A percentile compares a stretch with the other conserved stretches of the same genome.
Conservation (phyloP, 106 monocot species). For the Apostasia ramifera region DNA sequence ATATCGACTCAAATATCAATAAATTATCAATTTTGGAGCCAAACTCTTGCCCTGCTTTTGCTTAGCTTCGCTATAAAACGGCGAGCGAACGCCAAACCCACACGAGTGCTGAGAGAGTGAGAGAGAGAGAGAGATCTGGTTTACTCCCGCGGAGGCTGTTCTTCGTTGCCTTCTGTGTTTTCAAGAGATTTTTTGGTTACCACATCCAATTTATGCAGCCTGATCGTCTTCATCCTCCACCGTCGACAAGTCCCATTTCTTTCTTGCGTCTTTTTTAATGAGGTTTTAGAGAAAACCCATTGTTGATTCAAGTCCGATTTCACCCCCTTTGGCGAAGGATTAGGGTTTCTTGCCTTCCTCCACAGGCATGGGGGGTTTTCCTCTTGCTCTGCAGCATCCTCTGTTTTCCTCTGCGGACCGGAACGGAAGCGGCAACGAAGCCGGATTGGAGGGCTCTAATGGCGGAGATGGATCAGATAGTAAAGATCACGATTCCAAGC, state of each 20-base stretch:
- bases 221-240: background rate
- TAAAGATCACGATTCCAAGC: conserved; percentile 9
- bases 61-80: no score
- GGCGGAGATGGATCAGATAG: background rate
- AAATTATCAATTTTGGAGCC: no score
- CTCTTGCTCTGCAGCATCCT: background rate
- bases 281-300: background rate
- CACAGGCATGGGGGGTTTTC: background rate
- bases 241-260: background rate
- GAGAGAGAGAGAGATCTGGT: conserved; percentile 3
- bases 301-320: background rate
- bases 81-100: background rate
- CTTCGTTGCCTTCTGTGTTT: background rate
- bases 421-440: background rate
- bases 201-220: no score
- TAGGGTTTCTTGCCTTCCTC: background rate
- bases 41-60: no score
- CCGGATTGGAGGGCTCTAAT: background rate
- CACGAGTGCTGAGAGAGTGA: background rate
- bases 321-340: background rate
- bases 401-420: background rate
- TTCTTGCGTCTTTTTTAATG: background rate
- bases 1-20: no score
- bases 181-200: no score
- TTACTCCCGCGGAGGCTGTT: no score